A percentile compares a stretch with the other conserved stretches of the same genome.
Conservation (phyloP, 345 rosid genomes). For the Pelargonium nanum region DNA sequence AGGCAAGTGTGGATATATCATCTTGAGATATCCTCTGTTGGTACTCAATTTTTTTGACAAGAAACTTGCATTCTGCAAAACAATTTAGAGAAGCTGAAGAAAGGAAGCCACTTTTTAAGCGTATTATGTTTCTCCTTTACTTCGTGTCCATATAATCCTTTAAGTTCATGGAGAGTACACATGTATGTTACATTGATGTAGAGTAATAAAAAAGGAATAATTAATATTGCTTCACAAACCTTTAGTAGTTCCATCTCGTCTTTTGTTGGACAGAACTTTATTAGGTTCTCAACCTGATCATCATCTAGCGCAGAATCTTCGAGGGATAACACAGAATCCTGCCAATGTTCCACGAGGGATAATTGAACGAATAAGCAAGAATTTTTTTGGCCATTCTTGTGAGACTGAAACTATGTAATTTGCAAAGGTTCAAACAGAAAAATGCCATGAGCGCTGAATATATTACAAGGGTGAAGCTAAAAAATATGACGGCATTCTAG, state of each 20-base stretch:
- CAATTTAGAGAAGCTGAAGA: neutral
- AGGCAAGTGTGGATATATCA: neutral
- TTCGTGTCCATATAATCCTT: too few species aligned
- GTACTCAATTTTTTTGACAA: neutral
- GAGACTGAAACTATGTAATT: neutral
- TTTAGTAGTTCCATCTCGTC: slow-evolving; percentile 89
- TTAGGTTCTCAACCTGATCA: slow-evolving; percentile 88
- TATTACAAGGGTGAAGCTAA: neutral
- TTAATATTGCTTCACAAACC: slow-evolving; percentile 25
- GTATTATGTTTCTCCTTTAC: neutral
- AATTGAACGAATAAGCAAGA: neutral
- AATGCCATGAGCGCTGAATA: neutral
- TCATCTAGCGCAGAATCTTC: slow-evolving; percentile 70
- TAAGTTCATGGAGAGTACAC: neutral
- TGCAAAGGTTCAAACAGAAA: neutral
- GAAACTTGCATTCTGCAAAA: neutral
- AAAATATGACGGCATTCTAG: neutral
- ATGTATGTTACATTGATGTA: neutral
- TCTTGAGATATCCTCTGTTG: neutral
- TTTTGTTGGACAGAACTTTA: slow-evolving; percentile 83
- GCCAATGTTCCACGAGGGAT: slow-evolving; percentile 17
- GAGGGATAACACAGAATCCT: slow-evolving; percentile 68
- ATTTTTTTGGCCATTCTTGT: neutral
- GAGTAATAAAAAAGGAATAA: neutral
- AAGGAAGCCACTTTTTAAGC: neutral